These are phyloP conservation scores for Volvox reticuliferus DNA, from an alignment of 139 green algal genomes.

Conservation along the genomic window DNA sequence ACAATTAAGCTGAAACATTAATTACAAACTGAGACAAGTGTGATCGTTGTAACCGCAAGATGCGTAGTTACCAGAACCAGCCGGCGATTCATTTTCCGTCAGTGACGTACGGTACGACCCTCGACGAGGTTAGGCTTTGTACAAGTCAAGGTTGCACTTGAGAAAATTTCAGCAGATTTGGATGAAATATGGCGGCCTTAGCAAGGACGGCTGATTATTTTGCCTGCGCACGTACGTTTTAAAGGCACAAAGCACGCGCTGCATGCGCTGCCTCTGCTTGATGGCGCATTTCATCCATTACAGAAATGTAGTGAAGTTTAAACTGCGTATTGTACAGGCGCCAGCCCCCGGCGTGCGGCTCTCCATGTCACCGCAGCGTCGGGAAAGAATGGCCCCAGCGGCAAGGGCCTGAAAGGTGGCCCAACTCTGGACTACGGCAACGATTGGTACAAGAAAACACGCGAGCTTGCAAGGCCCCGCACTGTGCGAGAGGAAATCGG, in stretches of 20 bases:
- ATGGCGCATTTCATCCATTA: conserved; percentile 1
- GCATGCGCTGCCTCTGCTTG: neutral
- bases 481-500: conserved; percentile 56
- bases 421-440: neutral
- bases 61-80: too few species aligned
- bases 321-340: neutral
- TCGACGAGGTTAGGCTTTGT: too few species aligned
- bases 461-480: conserved; percentile 11
- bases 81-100: too few species aligned
- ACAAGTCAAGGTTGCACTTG: too few species aligned
- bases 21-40: too few species aligned
- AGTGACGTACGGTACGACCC: too few species aligned
- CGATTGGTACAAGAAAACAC: conserved; percentile 41
- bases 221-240: neutral
- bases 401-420: neutral
- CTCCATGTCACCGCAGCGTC: neutral
- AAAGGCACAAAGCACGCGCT: neutral
- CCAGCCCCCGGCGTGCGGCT: neutral
- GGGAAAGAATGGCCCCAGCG: conserved; percentile 4
- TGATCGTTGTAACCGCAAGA: too few species aligned
- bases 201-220: neutral
- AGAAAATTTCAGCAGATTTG: too few species aligned
- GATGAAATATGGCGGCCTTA: too few species aligned
- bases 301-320: neutral
- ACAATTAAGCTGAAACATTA: too few species aligned